Evolutionary conservation across 2,329 filamentous ascomycete species (phyloP).

Genomic region (Aspergillus caelatus): DNA sequence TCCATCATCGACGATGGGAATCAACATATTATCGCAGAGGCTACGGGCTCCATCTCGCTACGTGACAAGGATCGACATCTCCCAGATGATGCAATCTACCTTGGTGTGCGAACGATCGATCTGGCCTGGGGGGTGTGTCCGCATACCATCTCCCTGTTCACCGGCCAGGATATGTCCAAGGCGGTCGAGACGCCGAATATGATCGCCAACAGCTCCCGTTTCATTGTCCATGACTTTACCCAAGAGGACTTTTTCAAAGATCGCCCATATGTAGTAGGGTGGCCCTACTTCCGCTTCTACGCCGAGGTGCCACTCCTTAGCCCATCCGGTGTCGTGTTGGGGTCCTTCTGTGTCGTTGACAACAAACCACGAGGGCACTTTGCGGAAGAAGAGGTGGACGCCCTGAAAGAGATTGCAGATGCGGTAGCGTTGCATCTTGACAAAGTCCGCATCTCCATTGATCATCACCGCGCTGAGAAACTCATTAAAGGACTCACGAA

Average conservation of each 20-base stretch:
- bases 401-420: slow-evolving; percentile 14
- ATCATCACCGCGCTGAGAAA: slow-evolving; percentile 56
- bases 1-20: slow-evolving; percentile 52
- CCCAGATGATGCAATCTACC: slow-evolving; percentile 35
- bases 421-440: slow-evolving; percentile 62
- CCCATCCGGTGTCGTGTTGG: slow-evolving; percentile 58
- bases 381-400: slow-evolving; percentile 13
- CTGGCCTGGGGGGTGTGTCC: slow-evolving; percentile 26
- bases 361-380: slow-evolving; percentile 55
- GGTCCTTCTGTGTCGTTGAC: slow-evolving; percentile 62
- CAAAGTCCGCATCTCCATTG: slow-evolving; percentile 54
- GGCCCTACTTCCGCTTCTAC: slow-evolving; percentile 52
- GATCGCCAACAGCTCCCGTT: slow-evolving; percentile 20
- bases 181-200: slow-evolving; percentile 6
- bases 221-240: slow-evolving; percentile 43
- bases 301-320: slow-evolving; percentile 63
- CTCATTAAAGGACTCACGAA: slow-evolving; percentile 57
- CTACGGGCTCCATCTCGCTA: slow-evolving; percentile 47
- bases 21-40: slow-evolving; percentile 56
- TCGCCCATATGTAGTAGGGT: slow-evolving; percentile 35
- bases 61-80: slow-evolving; percentile 28
- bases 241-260: slow-evolving; percentile 40
- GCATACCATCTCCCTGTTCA: slow-evolving; percentile 24
- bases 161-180: slow-evolving; percentile 17
- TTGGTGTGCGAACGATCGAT: slow-evolving; percentile 32